These are phyloP conservation scores for Trametes pubescens DNA, from an alignment of 1,284 basidiomycete genomes.

Conservation along the genomic window DNA sequence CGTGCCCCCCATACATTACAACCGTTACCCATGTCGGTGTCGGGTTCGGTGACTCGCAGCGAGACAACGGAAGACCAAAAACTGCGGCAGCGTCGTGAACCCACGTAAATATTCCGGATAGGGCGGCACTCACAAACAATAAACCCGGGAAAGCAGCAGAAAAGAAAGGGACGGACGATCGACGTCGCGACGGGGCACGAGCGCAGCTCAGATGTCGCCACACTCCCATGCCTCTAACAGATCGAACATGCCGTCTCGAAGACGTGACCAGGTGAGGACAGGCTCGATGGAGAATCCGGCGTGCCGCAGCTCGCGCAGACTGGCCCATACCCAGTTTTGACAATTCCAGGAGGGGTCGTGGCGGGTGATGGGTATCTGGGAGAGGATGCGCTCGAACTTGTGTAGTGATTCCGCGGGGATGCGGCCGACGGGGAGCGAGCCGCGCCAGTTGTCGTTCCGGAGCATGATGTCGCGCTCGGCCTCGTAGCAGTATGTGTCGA, in stretches of 20 bases:
- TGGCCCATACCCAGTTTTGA: conserved; percentile 35
- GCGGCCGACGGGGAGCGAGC: conserved; percentile 31
- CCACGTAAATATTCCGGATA: neutral
- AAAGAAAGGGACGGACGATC: neutral
- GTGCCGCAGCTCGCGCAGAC: conserved; percentile 31
- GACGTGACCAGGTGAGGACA: conserved; percentile 25
- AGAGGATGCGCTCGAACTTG: conserved; percentile 31
- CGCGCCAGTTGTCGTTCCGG: conserved; percentile 35
- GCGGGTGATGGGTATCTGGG: conserved; percentile 29
- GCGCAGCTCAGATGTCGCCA: conserved; percentile 30
- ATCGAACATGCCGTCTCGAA: conserved; percentile 26
- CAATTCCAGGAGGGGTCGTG: conserved; percentile 34
- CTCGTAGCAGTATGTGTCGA: conserved; percentile 36
- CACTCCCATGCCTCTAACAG: conserved; percentile 37
- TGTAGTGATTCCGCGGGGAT: conserved; percentile 26
- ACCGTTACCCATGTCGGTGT: neutral
- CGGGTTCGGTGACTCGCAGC: neutral
- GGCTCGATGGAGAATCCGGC: conserved; percentile 27
- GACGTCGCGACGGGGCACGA: neutral
- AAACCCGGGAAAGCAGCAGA: neutral
- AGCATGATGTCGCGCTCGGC: conserved; percentile 24
- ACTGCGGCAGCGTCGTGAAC: neutral
- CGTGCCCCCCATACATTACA: neutral
- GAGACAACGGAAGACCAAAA: neutral
- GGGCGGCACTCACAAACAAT: neutral